Evolutionary conservation across 1,139 yeast species (phyloP).

Genomic region (Torulaspora globosa): DNA sequence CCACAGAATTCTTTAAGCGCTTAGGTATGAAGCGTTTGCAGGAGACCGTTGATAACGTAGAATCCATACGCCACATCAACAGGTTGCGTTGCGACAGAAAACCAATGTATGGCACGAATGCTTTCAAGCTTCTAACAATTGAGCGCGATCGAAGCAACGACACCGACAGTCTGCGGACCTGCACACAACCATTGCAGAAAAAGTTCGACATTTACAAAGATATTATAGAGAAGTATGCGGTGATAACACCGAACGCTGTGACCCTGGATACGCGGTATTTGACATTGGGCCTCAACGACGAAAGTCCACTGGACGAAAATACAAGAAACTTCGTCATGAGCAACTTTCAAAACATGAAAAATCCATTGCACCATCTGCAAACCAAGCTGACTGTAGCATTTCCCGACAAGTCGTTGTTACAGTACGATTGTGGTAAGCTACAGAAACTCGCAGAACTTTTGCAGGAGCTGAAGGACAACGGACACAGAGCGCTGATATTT

Average conservation of each 20-base stretch:
- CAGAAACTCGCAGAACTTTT: slow-evolving; percentile 76
- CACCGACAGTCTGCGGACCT: slow-evolving; percentile 23
- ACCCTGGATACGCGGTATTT: slow-evolving; percentile 68
- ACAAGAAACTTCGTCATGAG: slow-evolving; percentile 41
- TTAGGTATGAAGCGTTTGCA: slow-evolving; percentile 50
- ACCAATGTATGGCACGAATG: slow-evolving; percentile 55
- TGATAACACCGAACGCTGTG: slow-evolving; percentile 83
- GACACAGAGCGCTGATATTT: slow-evolving; percentile 91
- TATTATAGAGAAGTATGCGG: slow-evolving; percentile 70
- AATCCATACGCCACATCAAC: slow-evolving; percentile 63
- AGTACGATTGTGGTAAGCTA: slow-evolving; percentile 94
- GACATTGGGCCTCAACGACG: slow-evolving; percentile 34
- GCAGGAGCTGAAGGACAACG: slow-evolving; percentile 73
- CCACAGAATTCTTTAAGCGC: slow-evolving; percentile 58
- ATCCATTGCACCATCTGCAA: slow-evolving; percentile 82
- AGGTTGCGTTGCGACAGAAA: slow-evolving; percentile 52
- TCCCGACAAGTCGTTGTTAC: slow-evolving; percentile 88
- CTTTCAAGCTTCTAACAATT: slow-evolving; percentile 36
- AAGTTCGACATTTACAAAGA: slow-evolving; percentile 43
- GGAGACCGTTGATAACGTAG: slow-evolving; percentile 48
- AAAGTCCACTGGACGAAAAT: slow-evolving; percentile 22
- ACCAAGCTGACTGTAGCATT: slow-evolving; percentile 88
- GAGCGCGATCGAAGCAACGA: slow-evolving; percentile 4
- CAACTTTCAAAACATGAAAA: slow-evolving; percentile 42
- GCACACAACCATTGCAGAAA: slow-evolving; percentile 37